Evolutionary conservation across 495 filamentous ascomycete genomes (phyloP).

Genomic region (Bathelium albidoporum): DNA sequence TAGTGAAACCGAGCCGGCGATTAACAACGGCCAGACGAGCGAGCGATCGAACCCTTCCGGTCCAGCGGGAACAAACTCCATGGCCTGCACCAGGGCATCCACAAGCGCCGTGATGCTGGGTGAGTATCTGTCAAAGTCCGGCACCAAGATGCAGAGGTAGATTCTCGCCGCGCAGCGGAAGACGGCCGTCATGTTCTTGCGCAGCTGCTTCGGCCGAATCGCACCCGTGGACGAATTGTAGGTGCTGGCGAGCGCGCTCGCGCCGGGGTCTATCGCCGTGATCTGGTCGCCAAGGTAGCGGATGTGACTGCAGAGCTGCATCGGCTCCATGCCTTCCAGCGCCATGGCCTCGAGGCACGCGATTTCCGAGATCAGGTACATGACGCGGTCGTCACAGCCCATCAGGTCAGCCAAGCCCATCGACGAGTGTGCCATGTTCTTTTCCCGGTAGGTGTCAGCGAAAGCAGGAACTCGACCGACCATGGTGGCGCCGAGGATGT

Average conservation of each 20-base stretch:
- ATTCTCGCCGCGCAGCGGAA: conserved; percentile 90
- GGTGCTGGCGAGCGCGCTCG: conserved; percentile 24
- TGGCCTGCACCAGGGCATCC: conserved; percentile 54
- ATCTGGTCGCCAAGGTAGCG: conserved; percentile 71
- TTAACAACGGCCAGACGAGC: conserved; percentile 84
- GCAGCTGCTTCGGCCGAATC: conserved; percentile 71
- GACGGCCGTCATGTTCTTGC: conserved; percentile 73
- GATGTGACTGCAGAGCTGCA: conserved; percentile 77
- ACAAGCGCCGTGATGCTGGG: conserved; percentile 62
- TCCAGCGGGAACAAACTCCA: conserved; percentile 73
- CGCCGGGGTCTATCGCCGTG: conserved; percentile 55
- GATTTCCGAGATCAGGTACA: conserved; percentile 97
- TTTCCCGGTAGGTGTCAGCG: conserved; percentile 82
- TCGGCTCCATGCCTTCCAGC: conserved; percentile 66
- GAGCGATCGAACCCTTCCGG: conserved; percentile 77
- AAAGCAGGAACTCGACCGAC: conserved; percentile 73
- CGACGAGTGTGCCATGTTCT: conserved; percentile 63
- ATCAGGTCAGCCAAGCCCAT: conserved; percentile 84
- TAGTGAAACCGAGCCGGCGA: conserved; percentile 66
- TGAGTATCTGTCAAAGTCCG: conserved; percentile 67
- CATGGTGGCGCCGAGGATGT: conserved; percentile 93
- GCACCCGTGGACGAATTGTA: conserved; percentile 52
- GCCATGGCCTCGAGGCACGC: conserved; percentile 88
- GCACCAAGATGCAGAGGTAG: conserved; percentile 88
- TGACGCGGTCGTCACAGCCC: conserved; percentile 94